Percentiles rank a stretch among this genome's conserved stretches.
These are phyloP conservation scores for Acanthamoeba triangularis DNA, from an alignment of 208 protist species.

Conservation along the genomic window DNA sequence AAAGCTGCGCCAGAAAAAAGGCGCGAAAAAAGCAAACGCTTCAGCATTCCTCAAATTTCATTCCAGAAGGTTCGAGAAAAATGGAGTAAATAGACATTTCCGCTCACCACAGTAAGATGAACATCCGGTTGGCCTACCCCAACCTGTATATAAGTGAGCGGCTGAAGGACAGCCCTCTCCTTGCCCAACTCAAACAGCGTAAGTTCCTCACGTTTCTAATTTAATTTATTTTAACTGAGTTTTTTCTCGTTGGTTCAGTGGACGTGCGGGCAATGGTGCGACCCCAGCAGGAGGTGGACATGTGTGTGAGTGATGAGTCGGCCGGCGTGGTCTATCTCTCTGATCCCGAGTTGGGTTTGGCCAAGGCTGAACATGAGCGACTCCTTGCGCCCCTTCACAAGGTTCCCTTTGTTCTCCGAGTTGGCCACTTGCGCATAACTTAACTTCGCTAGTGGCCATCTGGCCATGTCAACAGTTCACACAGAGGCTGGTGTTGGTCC, in stretches of 20 bases:
- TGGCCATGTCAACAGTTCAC: neutral
- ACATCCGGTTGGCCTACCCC: slow-evolving; percentile 4
- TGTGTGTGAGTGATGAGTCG: slow-evolving; percentile 1
- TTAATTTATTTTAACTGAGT: neutral
- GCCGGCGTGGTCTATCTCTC: neutral
- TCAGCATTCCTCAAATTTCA: neutral
- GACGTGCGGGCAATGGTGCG: neutral
- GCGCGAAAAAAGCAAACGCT: neutral
- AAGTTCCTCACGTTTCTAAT: neutral
- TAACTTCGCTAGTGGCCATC: too few relatives aligned
- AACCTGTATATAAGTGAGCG: neutral
- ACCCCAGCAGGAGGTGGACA: neutral
- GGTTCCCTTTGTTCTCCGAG: neutral
- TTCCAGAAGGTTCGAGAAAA: neutral
- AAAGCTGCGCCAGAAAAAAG: neutral
- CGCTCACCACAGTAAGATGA: neutral
- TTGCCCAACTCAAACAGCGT: neutral
- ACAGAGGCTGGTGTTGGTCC: neutral
- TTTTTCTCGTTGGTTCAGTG: neutral
- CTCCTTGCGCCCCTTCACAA: neutral
- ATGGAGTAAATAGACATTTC: too few relatives aligned
- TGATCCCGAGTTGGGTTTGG: neutral
- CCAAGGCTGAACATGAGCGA: neutral
- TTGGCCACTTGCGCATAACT: neutral
- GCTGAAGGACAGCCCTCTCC: neutral